Evolutionary conservation across 768 basidiomycete genomes (phyloP), one percentile per base, ranked within the genome.

Genomic region (Lactarius hengduanensis): DNA sequence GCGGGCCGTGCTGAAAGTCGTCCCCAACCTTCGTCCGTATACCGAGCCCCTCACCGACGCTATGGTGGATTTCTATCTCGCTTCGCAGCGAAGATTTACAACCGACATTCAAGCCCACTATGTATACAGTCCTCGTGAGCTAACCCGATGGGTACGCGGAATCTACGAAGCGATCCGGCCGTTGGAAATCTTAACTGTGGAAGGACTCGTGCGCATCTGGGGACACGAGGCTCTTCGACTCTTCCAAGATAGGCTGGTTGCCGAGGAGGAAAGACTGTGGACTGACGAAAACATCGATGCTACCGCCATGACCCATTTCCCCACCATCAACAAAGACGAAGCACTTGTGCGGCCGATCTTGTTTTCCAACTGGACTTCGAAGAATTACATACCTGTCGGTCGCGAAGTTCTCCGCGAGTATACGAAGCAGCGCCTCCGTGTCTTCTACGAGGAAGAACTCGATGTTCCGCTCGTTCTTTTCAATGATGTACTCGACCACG

Each of bases 281-380:
- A 99, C 97, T 0, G 96, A 98, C 73, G 91, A 95, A 67, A 84
- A 89, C 71, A 91, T 98, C 67, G 94, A 99, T 75, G 71, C 80
- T 28, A 85, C 85, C 22, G 96, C 96, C 0, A 81, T 90, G 80
- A 83, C 88, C 67, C 89, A 97, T 76, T 99, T 99, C 88, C 96
- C 95, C 0, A 95, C 91, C 2, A 91, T 97, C 76, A 87, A 92
- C 74, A 83, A 83, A 50, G 87, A 89, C 30, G 94, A 97, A 73
- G 94, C 97, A 1, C 83, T 99, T 32, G 77, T 71, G 38, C 86
- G 97, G 18, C 97, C 97, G 0, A 95, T 99, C 71, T 79, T 99
- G 43, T 99, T 95, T 83, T 98, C 97, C 26, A 98, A 98, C 76
- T 99, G 97, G 97, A 98, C 96, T 1, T 96, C 96, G 11, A 94